Conservation (phyloP, 106 monocot species). For the Acorus gramineus region DNA sequence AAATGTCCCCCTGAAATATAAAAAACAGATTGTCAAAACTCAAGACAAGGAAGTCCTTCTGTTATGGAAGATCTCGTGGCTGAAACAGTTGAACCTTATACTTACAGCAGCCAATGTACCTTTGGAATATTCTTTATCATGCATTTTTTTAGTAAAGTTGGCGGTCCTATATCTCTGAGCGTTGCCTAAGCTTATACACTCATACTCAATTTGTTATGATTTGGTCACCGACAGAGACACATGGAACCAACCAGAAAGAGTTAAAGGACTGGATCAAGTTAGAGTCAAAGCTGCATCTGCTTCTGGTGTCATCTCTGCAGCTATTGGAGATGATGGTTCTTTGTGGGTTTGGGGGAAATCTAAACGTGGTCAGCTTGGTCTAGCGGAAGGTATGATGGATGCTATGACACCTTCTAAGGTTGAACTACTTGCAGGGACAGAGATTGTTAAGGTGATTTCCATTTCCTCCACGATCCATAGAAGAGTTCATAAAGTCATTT, state of each 20-base stretch:
- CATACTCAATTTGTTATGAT: not conserved
- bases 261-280: constrained; percentile 50
- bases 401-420: constrained; percentile 53
- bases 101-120: no score
- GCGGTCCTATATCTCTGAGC: not conserved
- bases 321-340: constrained; percentile 70
- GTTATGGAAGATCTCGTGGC: no score
- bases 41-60: no score
- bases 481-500: no score
- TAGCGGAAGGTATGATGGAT: constrained; percentile 49
- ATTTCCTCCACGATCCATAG: no score
- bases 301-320: constrained; percentile 83
- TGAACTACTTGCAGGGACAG: constrained; percentile 43
- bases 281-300: constrained; percentile 50
- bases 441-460: constrained; percentile 51
- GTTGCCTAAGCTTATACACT: not conserved
- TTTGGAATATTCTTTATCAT: no score
- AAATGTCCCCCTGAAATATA: no score
- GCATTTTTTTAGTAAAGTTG: no score
- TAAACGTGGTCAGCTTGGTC: constrained; percentile 88
- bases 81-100: no score
- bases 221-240: constrained; percentile 28
- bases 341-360: constrained; percentile 93
- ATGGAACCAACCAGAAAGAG: constrained; percentile 58
- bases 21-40: no score